Base-by-base conservation (phyloP, 495 filamentous ascomycete genomes). In the Penicillium argentinense region DNA sequence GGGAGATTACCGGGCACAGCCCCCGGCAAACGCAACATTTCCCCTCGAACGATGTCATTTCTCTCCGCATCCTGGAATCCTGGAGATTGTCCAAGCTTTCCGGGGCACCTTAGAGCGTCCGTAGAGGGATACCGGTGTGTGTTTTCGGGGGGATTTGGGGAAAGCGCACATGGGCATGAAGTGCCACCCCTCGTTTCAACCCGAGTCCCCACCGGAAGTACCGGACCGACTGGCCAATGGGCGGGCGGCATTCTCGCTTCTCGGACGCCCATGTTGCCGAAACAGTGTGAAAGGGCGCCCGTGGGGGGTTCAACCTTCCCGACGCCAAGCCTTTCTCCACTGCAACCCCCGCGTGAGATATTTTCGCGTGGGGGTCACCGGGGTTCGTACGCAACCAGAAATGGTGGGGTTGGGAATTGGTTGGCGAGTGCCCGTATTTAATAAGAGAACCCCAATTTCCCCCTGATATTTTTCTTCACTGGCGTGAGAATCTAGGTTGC, bases 331-430 rank as follows among this genome's bases (percentile, higher is more conserved):
- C 19, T 34, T 28, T 53, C 50, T 42, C 50, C 50, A 53, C 50
- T 25, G 22, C n/a, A 38, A 38, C 39, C 50, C 50, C 50, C 50
- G 50, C 50, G 47, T 34, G 38, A 44, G 44, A 51, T 44, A 43
- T 53, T 47, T 44, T 42, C 8, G 44, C 50, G 50, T 53, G 50
- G 50, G 50, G 50, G 50, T 53, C 39, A 42, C 50, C n/a, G 30
- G 45, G 44, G 39, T 47, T 42, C 30, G 25, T 8, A 45, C 42
- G 34, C 42, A 41, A 27, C 3, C 28, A 36, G 26, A 37, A 18
- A 25, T 36, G 25, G 42, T 40, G 38, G 44, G 32, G 43, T 22
- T 38, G 21, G 38, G 50, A 24, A 26, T 29, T 11, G 24, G 26
- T 33, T 23, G 34, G 28, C 23, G 27, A 41, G 19, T 8, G 7